Base-by-base conservation (phyloP, 768 basidiomycete genomes). In the Suillus americanus region DNA sequence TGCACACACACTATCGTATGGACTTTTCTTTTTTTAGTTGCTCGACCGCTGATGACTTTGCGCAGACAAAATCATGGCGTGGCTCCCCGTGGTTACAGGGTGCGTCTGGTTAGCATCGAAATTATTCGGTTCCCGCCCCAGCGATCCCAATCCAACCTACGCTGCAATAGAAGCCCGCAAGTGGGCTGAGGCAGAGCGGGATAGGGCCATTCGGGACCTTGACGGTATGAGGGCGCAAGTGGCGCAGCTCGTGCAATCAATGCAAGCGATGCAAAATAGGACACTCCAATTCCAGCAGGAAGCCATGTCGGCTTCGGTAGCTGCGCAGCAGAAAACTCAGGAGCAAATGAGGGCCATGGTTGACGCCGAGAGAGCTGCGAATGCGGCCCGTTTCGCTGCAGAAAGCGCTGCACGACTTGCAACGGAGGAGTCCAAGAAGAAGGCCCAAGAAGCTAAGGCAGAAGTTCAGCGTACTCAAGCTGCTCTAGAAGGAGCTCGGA, bases 281-380 rank as follows among this genome's bases (percentile, higher is more conserved):
- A 5, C 30, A 20, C 10, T 33, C 5, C 53, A 30, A 30, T 54
- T 13, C 20, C 53, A 54, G n/a, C 57, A 16, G 43, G 57, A 43
- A 1, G 43, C 57, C 9, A 48, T 5, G 13, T 30, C 16, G 40
- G 43, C 37, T 25, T 38, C 57, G 1, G 38, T 20, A 30, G 25
- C 14, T 18, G 57, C 37, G 6, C 37, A 60, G 18, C 57, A 25
- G 38, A 60, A 14, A 45, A 43, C 6, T 25, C 43, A 54, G 9
- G 30, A 54, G 10, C 30, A 54, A 50, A 35, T 30, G 18, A 55
- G 7, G 4, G 62, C 55, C 12, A 41, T 63, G 33, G 25, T 35
- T 38, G 54, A 63, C 3, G 62, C 65, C 1, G 62, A 51, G 55
- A 62, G 55, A 43, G 62, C 50, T 8, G 50, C 62, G 12, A 41